Conservation (phyloP, 768 basidiomycete genomes). For the Trametes sanguinea region DNA sequence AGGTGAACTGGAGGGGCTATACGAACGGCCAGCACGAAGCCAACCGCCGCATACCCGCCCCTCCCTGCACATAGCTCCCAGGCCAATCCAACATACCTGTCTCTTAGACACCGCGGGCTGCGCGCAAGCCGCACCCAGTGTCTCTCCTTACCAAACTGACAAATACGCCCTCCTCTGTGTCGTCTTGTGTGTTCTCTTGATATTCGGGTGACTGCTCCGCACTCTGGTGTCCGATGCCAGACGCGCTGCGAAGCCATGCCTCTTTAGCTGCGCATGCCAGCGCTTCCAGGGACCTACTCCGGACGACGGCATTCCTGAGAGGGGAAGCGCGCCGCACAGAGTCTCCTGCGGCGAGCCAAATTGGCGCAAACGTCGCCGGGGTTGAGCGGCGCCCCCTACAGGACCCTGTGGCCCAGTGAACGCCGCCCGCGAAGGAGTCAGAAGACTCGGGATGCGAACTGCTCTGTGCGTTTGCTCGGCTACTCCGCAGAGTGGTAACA, state of each 20-base stretch:
- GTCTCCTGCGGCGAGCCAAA: slow-evolving; percentile 55
- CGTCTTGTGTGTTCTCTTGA: slow-evolving; percentile 40
- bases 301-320: slow-evolving; percentile 27
- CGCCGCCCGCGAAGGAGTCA: slow-evolving; percentile 41
- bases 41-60: slow-evolving; percentile 24
- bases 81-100: slow-evolving; percentile 11
- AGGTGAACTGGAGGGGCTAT: slow-evolving; percentile 17
- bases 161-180: slow-evolving; percentile 24
- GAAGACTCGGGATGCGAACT: slow-evolving; percentile 42
- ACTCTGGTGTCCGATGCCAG: slow-evolving; percentile 28
- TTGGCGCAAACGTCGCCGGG: slow-evolving; percentile 54
- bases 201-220: slow-evolving; percentile 13
- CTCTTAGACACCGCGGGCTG: slow-evolving; percentile 15
- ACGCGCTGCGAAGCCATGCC: slow-evolving; percentile 50
- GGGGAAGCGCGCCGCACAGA: slow-evolving; percentile 25
- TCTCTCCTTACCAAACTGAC: slow-evolving; percentile 9
- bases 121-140: slow-evolving; percentile 23
- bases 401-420: slow-evolving; percentile 11
- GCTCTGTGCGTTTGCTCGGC: slow-evolving; percentile 44
- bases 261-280: slow-evolving; percentile 52
- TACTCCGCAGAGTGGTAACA: slow-evolving; percentile 29
- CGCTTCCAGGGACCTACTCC: slow-evolving; percentile 51
- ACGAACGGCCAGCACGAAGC: slow-evolving; percentile 14
- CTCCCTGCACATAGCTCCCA: slow-evolving; percentile 18
- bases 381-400: slow-evolving; percentile 37